These are phyloP conservation scores for Lactarius deliciosus DNA, from an alignment of 768 basidiomycete species.

Conservation along the genomic window DNA sequence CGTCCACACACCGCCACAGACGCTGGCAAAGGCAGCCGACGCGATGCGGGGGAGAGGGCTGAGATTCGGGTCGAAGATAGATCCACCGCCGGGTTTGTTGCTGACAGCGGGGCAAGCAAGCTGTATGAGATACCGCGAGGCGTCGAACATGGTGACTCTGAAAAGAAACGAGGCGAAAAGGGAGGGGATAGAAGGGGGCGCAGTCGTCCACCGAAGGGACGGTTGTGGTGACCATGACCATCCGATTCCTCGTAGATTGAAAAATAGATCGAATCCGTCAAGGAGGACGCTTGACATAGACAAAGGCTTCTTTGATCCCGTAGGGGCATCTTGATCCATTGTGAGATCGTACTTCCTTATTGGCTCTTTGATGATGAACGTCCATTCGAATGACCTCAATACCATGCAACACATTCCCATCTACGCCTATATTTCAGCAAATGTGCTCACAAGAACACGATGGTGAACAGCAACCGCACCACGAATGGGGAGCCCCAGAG, in stretches of 20 bases:
- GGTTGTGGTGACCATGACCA: slow-evolving; percentile 3
- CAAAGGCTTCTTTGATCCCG: background rate
- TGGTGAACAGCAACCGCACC: background rate
- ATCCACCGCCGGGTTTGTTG: background rate
- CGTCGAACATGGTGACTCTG: slow-evolving; percentile 8
- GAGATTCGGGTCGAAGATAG: no score
- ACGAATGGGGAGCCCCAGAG: background rate
- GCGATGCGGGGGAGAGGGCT: background rate
- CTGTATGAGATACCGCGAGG: slow-evolving; percentile 3
- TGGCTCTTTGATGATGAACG: background rate
- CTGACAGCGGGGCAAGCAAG: background rate
- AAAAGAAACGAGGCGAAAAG: background rate
- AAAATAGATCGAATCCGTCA: slow-evolving; percentile 18
- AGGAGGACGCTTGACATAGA: slow-evolving; percentile 3
- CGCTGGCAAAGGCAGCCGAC: slow-evolving; percentile 1
- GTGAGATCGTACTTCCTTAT: no score
- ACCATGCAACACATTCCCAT: background rate
- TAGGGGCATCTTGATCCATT: background rate
- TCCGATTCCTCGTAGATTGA: slow-evolving; percentile 17
- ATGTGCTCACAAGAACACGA: background rate
- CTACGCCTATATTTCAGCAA: background rate
- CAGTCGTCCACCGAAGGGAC: background rate
- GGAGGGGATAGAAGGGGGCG: background rate
- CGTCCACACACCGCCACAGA: slow-evolving; percentile 19
- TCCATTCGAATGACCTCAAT: background rate